Base-by-base conservation (phyloP, 2,329 filamentous ascomycete genomes). In the Colletotrichum filicis region DNA sequence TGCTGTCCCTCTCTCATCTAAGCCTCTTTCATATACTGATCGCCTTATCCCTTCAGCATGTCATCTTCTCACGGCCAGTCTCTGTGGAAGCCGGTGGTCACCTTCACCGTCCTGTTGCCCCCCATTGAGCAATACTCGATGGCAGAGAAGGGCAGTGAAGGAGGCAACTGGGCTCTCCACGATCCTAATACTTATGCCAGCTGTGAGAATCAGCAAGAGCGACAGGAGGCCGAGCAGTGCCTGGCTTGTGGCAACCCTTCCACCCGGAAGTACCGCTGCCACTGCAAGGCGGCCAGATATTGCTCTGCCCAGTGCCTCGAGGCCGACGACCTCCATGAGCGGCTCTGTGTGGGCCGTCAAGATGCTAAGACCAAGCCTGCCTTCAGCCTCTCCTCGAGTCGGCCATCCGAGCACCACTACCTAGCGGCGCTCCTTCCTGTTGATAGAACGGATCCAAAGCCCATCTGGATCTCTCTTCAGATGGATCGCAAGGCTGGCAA, bases 381-480 rank as follows among this genome's bases (percentile, higher is more conserved):
- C 19, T 26, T 22, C 3, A 12, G 52, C 4, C n/a, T n/a, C n/a
- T n/a, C n/a, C n/a, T n/a, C n/a, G 11, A 24, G 6, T 24, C 52
- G 52, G 0, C 52, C 52, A 14, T 55, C 52, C 0, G 0, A 55
- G 0, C 3, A 55, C 14, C 52, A 55, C n/a, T 26, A 0, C 0
- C n/a, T 55, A 0, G 52, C 52, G 0, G 52, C 24, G 19, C 0
- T 55, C 0, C 52, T 55, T n/a, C 52, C 52, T 1, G 5, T 14
- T 0, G 12, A 26, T 28, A 14, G 5, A 14, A 26, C 16, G 24
- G 5, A 14, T 0, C 5, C 4, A 5, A 22, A 14, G n/a, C 1
- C 9, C 0, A 26, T 55, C 22, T 55, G 52, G 52, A 14, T 55
- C 11, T 14, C 12, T 0, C 5, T 55, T 5, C 52, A 26, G 24